These are phyloP conservation scores for Paracorniculantispora psalliotae DNA, from an alignment of 2,329 filamentous ascomycete species.

Conservation along the genomic window DNA sequence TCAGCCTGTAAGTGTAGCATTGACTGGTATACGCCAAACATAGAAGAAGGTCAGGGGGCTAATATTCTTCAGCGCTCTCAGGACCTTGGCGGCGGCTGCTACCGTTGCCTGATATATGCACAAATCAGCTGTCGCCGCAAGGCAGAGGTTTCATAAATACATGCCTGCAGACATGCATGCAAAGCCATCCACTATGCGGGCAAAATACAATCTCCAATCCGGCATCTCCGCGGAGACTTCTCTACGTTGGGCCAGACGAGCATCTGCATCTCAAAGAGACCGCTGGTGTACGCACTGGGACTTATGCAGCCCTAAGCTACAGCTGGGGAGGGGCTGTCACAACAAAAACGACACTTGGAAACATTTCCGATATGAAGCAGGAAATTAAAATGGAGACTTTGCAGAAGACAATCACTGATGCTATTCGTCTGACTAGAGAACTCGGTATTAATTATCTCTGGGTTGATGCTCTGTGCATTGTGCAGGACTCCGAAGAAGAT, in stretches of 20 bases:
- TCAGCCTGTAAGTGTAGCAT: neutral
- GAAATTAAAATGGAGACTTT: constrained; percentile 2
- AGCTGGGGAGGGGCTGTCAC: neutral
- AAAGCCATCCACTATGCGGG: neutral
- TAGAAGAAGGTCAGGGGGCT: too few species aligned
- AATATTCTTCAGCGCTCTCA: neutral
- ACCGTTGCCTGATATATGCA: neutral
- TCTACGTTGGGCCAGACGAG: neutral
- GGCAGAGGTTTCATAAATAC: neutral
- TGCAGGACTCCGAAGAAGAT: constrained; percentile 21
- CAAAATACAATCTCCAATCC: neutral
- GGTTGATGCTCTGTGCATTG: constrained; percentile 30
- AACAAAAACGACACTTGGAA: neutral
- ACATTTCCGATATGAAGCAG: neutral
- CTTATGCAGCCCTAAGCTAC: constrained; percentile 1
- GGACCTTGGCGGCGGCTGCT: neutral
- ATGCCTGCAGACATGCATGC: neutral
- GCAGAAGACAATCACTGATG: constrained; percentile 23
- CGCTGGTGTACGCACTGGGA: neutral
- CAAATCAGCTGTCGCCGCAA: neutral
- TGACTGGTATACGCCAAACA: too few species aligned
- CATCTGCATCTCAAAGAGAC: neutral
- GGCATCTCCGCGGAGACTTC: neutral
- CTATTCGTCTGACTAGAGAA: constrained; percentile 20
- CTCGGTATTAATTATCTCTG: constrained; percentile 25